Evolutionary conservation across 2,329 filamentous ascomycete genomes (phyloP).

Genomic region (Tothia fuscella): DNA sequence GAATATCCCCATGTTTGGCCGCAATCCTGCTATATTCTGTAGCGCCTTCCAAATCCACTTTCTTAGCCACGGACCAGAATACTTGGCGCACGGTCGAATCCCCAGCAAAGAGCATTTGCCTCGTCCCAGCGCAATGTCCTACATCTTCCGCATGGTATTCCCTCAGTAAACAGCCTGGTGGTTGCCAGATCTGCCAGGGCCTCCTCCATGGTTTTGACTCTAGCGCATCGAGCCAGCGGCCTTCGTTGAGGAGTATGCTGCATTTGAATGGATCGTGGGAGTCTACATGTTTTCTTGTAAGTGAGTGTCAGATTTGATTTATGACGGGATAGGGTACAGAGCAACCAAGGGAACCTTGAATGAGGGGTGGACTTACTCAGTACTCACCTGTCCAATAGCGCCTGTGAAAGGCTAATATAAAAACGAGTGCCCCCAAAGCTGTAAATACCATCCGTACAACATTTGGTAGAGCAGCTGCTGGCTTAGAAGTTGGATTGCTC

Average conservation of each 20-base stretch:
- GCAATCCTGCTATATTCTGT: conserved; percentile 25
- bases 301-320: no score
- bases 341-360: no score
- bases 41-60: conserved; percentile 32
- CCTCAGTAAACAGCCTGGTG: conserved; percentile 47
- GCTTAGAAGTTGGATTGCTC: no score
- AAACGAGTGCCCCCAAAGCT: no score
- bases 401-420: no score
- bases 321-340: no score
- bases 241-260: conserved; percentile 37
- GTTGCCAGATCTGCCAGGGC: conserved; percentile 43
- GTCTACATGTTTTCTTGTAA: neutral
- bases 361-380: no score
- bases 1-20: conserved; percentile 34
- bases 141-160: conserved; percentile 43
- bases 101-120: conserved; percentile 46
- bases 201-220: conserved; percentile 19
- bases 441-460: no score
- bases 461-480: no score
- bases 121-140: conserved; percentile 38
- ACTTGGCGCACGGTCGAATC: conserved; percentile 49
- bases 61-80: conserved; percentile 45
- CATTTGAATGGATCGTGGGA: conserved; percentile 42
- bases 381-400: no score
- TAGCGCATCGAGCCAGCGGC: conserved; percentile 37